Evolutionary conservation across 73 alveolate genomes (phyloP), one percentile per base, ranked within the genome.

Genomic region (Paramecium pentaurelia): DNA sequence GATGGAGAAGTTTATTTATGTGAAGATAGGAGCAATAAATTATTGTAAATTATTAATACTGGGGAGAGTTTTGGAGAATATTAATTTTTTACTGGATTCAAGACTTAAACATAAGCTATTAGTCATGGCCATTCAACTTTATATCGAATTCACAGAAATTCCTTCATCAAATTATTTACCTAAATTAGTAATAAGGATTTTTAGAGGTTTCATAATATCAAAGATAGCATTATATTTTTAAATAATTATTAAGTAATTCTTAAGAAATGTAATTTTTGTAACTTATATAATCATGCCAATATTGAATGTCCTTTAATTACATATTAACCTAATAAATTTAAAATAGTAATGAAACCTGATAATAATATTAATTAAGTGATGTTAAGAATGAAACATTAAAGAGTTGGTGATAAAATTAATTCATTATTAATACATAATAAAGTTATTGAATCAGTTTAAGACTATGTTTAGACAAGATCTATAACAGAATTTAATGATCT

Each of bases 31-130:
- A 27, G 59, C 18, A 38, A 38, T 37, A 77, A 77, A 38, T 20
- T 18, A 38, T 14, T 77, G 3, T 18, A 34, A 40, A 2, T 18
- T 7, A n/a, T 40, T 7, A 7, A 77, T 14, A 1, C 34, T 34
- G 89, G 89, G n/a, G 64, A 77, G 12, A 27, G 38, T 6, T 77
- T 77, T 77, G 89, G 89, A 38, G 64, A 38, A 38, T 77, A 20
- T 77, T 37, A 34, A 77, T 77, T 77, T 5, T 77, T 77, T 77
- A 40, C 89, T 1, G 64, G 89, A 7, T 77, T 27, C 14, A 1
- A 8, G 2, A 77, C 71, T 8, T 16, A 60, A 60, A 60, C 77
- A 60, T 60, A 60, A 60, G 77, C 44, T 27, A 60, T 60, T 0
- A 60, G 77, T 60, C 36, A 9, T 22, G 77, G 77, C 40, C 77